Base-by-base conservation (phyloP, 139 green algal species). In the Yamagishiella unicocca region DNA sequence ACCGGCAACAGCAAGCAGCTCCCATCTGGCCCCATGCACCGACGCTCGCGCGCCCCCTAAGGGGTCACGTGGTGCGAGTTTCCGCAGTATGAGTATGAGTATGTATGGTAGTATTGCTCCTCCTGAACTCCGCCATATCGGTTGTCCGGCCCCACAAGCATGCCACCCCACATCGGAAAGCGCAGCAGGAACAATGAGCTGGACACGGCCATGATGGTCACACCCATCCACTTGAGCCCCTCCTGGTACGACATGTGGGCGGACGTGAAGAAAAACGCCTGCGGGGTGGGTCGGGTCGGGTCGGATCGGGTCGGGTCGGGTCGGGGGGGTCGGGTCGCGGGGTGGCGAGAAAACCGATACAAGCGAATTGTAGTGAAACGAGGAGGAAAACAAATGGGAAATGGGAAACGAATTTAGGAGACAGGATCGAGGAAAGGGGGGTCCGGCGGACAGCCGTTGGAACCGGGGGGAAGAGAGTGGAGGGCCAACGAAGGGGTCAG, bases 31-130 rank as follows among this genome's bases (percentile, higher is more conserved):
- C n/a, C n/a, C n/a, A n/a, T n/a, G n/a, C n/a, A n/a, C n/a, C n/a
- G n/a, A n/a, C n/a, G n/a, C n/a, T n/a, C n/a, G n/a, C n/a, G n/a
- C n/a, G n/a, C n/a, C n/a, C n/a, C n/a, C n/a, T n/a, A n/a, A n/a
- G n/a, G n/a, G n/a, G n/a, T n/a, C n/a, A n/a, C n/a, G n/a, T n/a
- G n/a, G n/a, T n/a, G n/a, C n/a, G n/a, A n/a, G n/a, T n/a, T n/a
- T n/a, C n/a, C n/a, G n/a, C n/a, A n/a, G n/a, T n/a, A n/a, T n/a
- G n/a, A n/a, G n/a, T n/a, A n/a, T n/a, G n/a, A n/a, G n/a, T n/a
- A n/a, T n/a, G n/a, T n/a, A n/a, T n/a, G 75, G 25, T 83, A 83
- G 55, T 83, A 83, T 8, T 54, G 24, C 54, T 83, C 76, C 54
- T 83, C 53, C 35, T 29, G 21, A 2, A 54, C 33, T 3, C 76